Base-by-base conservation (phyloP, 495 filamentous ascomycete species). In the Penicillium desertorum region DNA sequence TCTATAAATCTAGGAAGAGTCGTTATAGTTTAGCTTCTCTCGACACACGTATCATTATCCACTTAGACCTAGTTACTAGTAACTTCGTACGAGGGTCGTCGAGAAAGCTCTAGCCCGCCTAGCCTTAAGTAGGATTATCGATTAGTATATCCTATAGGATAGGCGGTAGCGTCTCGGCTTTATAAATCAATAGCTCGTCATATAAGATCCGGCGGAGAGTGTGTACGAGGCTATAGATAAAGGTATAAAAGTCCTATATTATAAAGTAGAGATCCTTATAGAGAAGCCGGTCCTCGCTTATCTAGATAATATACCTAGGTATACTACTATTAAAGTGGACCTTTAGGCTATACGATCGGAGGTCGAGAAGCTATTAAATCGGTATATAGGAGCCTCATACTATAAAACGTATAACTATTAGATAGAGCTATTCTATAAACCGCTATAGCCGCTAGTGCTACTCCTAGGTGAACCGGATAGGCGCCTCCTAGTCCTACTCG, bases 301-400 rank as follows among this genome's bases (percentile, higher is more conserved):
- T 30, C 60, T 43, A 66, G n/a, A 0, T 19, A 0, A 66, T 30
- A 51, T 61, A 17, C 6, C 57, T 55, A 0, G 14, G 22, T 7
- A 17, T 10, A 2, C 25, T 66, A 5, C 44, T 72, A 44, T 62
- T 72, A 51, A 68, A 72, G 61, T 69, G 41, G 43, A 73, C 63
- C 61, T 70, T 70, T 17, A 70, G 53, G 17, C 66, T 32, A 52
- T 72, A 74, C 30, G 39, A 71, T 0, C 54, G 61, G 48, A 64
- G 65, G 61, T 71, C 46, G 5, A 72, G 59, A 17, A 70, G 20
- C 37, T 14, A 54, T 44, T 54, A 25, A n/a, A 66, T 56, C 0
- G 54, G 57, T 8, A 51, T 47, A 19, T 60, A 12, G 4, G 39
- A 54, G 2, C 57, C 45, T 17, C 37, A 39, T 16, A 62, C 45